These are phyloP conservation scores for Myxozyma vanderwaltii DNA, from an alignment of 805 yeast species.

Conservation along the genomic window DNA sequence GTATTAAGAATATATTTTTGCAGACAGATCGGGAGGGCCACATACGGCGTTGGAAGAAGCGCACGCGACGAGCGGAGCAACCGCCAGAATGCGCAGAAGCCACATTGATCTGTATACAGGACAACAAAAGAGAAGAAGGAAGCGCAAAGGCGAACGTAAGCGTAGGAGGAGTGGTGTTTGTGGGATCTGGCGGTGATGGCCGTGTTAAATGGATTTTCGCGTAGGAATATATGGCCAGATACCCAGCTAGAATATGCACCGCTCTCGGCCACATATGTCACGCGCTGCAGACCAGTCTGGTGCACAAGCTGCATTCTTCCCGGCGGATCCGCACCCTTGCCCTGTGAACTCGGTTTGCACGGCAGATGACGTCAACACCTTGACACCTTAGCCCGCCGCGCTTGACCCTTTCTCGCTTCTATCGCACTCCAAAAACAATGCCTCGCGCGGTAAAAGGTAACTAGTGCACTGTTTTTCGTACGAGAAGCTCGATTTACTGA, in stretches of 20 bases:
- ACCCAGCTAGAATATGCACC: not conserved
- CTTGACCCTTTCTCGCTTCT: too few relatives aligned
- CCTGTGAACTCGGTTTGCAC: not conserved
- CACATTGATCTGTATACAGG: not conserved
- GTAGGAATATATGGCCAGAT: not conserved
- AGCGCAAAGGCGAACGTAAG: not conserved
- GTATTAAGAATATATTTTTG: not conserved
- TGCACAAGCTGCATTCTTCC: not conserved
- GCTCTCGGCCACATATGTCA: not conserved
- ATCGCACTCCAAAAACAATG: constrained; percentile 14
- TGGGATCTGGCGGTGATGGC: too few relatives aligned
- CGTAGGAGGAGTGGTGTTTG: not conserved
- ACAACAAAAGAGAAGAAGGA: not conserved
- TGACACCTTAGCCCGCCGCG: too few relatives aligned
- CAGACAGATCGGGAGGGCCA: not conserved
- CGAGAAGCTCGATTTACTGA: not conserved
- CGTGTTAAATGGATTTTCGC: not conserved
- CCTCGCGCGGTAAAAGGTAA: constrained; percentile 34
- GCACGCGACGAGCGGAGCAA: not conserved
- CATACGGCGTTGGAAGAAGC: not conserved
- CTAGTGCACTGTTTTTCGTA: not conserved
- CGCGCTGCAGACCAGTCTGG: not conserved
- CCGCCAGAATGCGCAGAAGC: not conserved
- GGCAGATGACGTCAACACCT: not conserved
- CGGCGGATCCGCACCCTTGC: constrained; percentile 11